Evolutionary conservation across 345 rosid genomes (phyloP).

Genomic region (Lepidium aucheri): DNA sequence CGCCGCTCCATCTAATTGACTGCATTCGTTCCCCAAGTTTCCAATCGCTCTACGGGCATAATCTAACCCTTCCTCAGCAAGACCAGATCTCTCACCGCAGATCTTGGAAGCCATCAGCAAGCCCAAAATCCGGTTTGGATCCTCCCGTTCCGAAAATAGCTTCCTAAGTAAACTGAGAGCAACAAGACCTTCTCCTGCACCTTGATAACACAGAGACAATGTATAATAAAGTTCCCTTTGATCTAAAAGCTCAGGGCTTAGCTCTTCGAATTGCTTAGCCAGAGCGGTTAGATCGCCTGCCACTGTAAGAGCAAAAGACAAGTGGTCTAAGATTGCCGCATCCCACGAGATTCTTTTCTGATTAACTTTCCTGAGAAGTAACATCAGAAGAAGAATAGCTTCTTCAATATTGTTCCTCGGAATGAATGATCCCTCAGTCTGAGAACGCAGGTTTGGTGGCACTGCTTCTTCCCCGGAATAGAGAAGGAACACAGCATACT

Average conservation of each 20-base stretch:
- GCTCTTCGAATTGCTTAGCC: constrained; percentile 56
- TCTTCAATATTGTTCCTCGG: constrained; percentile 75
- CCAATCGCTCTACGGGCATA: constrained; percentile 51
- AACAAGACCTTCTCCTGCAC: constrained; percentile 56
- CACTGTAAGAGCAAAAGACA: constrained; percentile 59
- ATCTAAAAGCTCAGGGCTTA: constrained; percentile 51
- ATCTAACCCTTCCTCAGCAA: constrained; percentile 53
- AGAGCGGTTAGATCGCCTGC: constrained; percentile 50
- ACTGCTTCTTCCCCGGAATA: constrained; percentile 79
- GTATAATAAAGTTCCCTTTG: constrained; percentile 44
- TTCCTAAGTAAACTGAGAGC: constrained; percentile 63
- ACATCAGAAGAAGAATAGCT: constrained; percentile 72
- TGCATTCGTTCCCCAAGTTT: constrained; percentile 35
- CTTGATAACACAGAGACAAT: constrained; percentile 59
- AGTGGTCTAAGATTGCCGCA: constrained; percentile 71
- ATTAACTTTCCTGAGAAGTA: constrained; percentile 55
- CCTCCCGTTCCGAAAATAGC: constrained; percentile 38
- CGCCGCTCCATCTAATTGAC: constrained; percentile 39
- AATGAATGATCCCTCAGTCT: constrained; percentile 55
- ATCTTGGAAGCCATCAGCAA: constrained; percentile 64
- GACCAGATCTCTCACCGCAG: constrained; percentile 39
- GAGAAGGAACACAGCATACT: constrained; percentile 65
- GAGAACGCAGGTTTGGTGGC: constrained; percentile 63
- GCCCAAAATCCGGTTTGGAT: constrained; percentile 44
- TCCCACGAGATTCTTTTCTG: constrained; percentile 63